phyloP scores from a whole-genome alignment of 148 eudicot genomes.

The Polygonum aviculare region DNA sequence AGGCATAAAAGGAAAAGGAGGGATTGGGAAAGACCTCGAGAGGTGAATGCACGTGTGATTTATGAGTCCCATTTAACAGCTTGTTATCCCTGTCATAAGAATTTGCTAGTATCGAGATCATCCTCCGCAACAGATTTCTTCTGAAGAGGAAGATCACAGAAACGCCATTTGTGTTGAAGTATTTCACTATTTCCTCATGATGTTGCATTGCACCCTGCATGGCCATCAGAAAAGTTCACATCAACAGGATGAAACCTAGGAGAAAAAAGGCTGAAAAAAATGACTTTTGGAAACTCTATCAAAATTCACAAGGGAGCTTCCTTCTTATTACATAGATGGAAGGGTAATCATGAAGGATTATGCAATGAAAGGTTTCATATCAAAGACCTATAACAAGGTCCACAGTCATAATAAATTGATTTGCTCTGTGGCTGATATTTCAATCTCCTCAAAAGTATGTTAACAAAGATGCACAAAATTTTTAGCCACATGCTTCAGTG shows the following conservation, averaged over 20 bases:
- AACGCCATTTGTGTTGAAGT: slow-evolving; percentile 70
- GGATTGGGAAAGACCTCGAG: slow-evolving; percentile 43
- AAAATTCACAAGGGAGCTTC: neutral
- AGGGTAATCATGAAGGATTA: slow-evolving; percentile 1
- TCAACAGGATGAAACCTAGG: neutral
- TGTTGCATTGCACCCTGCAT: slow-evolving; percentile 71
- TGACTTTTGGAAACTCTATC: neutral
- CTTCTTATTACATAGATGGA: neutral
- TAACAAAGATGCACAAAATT: neutral
- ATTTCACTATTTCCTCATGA: slow-evolving; percentile 64
- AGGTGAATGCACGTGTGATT: slow-evolving; percentile 77
- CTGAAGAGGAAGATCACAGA: slow-evolving; percentile 77
- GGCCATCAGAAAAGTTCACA: neutral
- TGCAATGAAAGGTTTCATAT: neutral
- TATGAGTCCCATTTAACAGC: slow-evolving; percentile 76
- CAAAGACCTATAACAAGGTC: neutral
- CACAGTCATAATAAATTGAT: neutral
- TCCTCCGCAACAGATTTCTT: slow-evolving; percentile 75
- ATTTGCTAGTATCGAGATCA: slow-evolving; percentile 79
- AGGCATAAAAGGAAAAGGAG: slow-evolving; percentile 16
- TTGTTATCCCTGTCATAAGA: slow-evolving; percentile 62
- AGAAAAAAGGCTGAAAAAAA: neutral
- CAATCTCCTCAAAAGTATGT: neutral
- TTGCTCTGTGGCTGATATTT: neutral
- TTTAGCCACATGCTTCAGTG: neutral